A percentile compares a stretch with the other conserved stretches of the same genome.
Conservation (phyloP, 768 basidiomycete species). For the Coprinopsis strossmayeri region DNA sequence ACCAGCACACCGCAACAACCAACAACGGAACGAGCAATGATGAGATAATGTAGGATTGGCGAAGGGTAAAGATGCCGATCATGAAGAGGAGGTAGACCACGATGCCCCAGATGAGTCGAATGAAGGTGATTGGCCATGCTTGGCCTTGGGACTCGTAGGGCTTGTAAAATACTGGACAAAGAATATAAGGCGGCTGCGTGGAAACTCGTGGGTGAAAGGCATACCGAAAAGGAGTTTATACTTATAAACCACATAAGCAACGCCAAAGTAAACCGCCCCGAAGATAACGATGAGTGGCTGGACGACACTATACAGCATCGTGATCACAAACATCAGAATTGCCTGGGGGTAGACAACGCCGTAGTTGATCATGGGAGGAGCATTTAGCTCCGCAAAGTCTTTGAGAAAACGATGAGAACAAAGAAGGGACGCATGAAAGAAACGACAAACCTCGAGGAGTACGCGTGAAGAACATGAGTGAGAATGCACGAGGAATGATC, state of each 20-base stretch:
- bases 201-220: constrained; percentile 19
- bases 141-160: constrained; percentile 97
- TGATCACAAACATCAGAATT: constrained; percentile 93
- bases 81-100: constrained; percentile 94
- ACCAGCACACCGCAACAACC: constrained; percentile 68
- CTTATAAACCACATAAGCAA: constrained; percentile 95
- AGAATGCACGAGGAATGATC: constrained; percentile 72
- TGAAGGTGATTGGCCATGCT: constrained; percentile 95
- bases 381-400: constrained; percentile 97
- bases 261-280: constrained; percentile 94
- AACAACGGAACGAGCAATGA: constrained; percentile 69
- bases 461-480: constrained; percentile 69
- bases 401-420: neutral
- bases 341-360: constrained; percentile 96
- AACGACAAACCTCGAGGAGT: constrained; percentile 76
- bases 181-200: neutral
- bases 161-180: constrained; percentile 83
- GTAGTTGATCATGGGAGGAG: constrained; percentile 97
- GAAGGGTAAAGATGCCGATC: constrained; percentile 85
- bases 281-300: constrained; percentile 94
- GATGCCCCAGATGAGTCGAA: constrained; percentile 87
- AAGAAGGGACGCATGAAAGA: neutral
- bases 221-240: constrained; percentile 92
- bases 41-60: constrained; percentile 43
- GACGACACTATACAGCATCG: constrained; percentile 90